Base-by-base conservation (phyloP, 371 early-diverging fungal genomes). In the Syncephalastrum monosporum region DNA sequence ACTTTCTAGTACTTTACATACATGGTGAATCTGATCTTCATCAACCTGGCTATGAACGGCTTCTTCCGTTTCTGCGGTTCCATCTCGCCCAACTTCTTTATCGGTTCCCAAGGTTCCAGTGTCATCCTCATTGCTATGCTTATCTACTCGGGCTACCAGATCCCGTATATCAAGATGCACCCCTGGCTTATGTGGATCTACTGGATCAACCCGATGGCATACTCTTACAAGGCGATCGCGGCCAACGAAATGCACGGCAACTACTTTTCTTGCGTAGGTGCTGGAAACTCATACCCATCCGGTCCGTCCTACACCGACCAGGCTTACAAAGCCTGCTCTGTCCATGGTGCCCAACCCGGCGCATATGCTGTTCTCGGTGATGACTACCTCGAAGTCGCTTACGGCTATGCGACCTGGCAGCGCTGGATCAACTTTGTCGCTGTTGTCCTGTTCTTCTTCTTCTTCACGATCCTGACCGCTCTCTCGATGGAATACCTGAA, bases 111-210 rank as follows among this genome's bases (percentile, higher is more conserved):
- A 38, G 24, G 75, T 0, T 81, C 86, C 2, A 81, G 81, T 53
- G 57, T 83, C 51, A 49, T 81, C 42, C 65, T 91, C 47, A 59
- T 85, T 46, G 69, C 80, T 29, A 63, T 68, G 57, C 64, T 82
- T 50, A 56, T 87, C 47, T 84, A 87, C 56, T 77, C 79, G 57
- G 89, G 91, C 54, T 89, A 89, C 47, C 74, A 84, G 4, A 51
- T 54, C 15, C 84, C 86, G 16, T 80, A 79, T 45, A 58, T 43
- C 4, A 55, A 70, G 6, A 88, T 90, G 88, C 82, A 87, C 56
- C 86, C 84, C 24, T 88, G 86, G 84, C 77, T 90, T 23, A 69
- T 77, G 50, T 88, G 87, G 88, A 80, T 88, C 29, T 84, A 80
- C 65, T 88, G 84, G 82, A 81, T 87, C 53, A 85, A 81, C 43